phyloP scores from a whole-genome alignment of 2,329 filamentous ascomycete genomes.

The Lizonia empirigonia region DNA sequence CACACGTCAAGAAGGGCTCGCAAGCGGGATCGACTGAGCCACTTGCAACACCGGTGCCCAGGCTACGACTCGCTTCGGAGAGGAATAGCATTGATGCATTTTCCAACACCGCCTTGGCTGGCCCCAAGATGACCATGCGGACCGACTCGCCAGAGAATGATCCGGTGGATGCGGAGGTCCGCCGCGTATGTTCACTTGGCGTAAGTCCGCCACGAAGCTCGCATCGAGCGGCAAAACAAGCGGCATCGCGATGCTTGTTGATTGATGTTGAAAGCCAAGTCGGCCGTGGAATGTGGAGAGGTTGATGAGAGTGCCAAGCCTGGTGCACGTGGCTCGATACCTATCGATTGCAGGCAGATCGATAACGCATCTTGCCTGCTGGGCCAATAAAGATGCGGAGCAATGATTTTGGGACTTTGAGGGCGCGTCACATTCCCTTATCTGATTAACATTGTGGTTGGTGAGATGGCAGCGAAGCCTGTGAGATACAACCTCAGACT shows the following conservation, averaged over 20 bases:
- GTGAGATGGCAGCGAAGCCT: background rate
- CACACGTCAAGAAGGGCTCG: background rate
- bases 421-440: background rate
- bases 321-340: slow-evolving; percentile 17
- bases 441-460: background rate
- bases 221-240: background rate
- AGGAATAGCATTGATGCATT: slow-evolving; percentile 15
- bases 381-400: background rate
- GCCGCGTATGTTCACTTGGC: slow-evolving; percentile 8
- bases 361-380: slow-evolving; percentile 3
- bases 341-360: slow-evolving; percentile 17
- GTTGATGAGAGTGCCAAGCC: slow-evolving; percentile 7
- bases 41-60: slow-evolving; percentile 1
- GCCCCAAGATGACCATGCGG: slow-evolving; percentile 21
- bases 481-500: background rate
- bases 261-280: background rate
- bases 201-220: slow-evolving; percentile 3
- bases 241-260: background rate
- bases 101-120: slow-evolving; percentile 24
- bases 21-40: background rate
- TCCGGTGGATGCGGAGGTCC: slow-evolving; percentile 3
- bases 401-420: too few species aligned
- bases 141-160: slow-evolving; percentile 26
- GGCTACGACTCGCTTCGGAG: slow-evolving; percentile 16
- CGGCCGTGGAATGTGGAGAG: slow-evolving; percentile 12